Evolutionary conservation across 208 protist species (phyloP), one percentile per base, ranked within the genome.

Genomic region (Crithidia fasciculata): DNA sequence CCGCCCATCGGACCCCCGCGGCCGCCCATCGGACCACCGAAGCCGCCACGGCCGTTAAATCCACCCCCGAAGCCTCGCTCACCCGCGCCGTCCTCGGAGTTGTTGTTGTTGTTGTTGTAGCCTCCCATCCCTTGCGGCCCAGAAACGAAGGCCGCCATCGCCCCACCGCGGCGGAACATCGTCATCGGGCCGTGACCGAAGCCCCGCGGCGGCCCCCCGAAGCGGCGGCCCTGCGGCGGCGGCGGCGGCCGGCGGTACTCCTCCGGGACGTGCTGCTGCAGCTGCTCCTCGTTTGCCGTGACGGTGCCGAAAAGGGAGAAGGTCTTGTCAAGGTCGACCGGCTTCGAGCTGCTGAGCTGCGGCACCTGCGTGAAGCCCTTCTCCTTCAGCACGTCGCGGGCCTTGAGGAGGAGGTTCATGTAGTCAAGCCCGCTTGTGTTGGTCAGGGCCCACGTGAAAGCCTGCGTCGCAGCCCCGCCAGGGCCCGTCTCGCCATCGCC

Each of bases 291-390:
- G 60, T 95, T 86, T 9, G 88, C 77, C 12, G 83, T 89, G 54
- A 97, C 70, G 50, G 82, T 52, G 40, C 94, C 94, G 69, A 96
- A 97, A 64, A 97, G 80, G 19, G 87, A 93, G 81, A 97, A 97
- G 40, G 90, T 74, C 72, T 92, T 92, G 78, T 93, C 88, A 45
- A 97, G 79, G 71, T 97, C 94, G 8, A 96, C 60, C 16, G 94
- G 94, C 70, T 96, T 97, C 19, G 87, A 93, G 81, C 91, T 94
- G 13, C 89, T 92, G 28, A 97, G 76, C 78, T 97, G 94, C 15
- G 94, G 92, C 47, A 96, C 85, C 79, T 97, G 94, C 56, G 78
- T 80, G 70, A 90, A 95, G 18, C 82, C 77, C 58, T 94, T 93
- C 59, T 86, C 47, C 12, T 77, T 73, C 50, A 97, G 80, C 56